Conservation (phyloP, 768 basidiomycete species). For the Cyclocybe aegerita region DNA sequence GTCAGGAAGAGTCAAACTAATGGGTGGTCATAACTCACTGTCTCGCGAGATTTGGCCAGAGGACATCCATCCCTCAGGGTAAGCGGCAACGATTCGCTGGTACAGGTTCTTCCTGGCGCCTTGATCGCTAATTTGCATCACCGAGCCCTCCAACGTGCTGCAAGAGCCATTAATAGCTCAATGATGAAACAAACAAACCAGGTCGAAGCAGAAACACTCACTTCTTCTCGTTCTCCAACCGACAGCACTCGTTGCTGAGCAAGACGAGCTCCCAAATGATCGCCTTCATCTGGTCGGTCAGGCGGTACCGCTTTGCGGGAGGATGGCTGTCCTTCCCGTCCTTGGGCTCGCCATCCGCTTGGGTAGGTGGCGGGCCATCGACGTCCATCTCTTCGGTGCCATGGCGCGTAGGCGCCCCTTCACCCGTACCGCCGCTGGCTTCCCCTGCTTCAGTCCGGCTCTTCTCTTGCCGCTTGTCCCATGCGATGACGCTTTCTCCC, state of each 20-base stretch:
- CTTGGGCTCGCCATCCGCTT: conserved; percentile 17
- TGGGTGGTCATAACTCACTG: conserved; percentile 44
- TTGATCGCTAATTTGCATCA: conserved; percentile 77
- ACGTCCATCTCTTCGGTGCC: conserved; percentile 49
- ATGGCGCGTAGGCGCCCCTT: conserved; percentile 40
- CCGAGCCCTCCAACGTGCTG: conserved; percentile 62
- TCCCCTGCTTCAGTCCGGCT: conserved; percentile 32
- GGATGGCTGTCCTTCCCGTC: conserved; percentile 44
- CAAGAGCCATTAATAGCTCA: conserved; percentile 7
- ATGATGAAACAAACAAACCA: neutral
- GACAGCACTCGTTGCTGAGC: conserved; percentile 81
- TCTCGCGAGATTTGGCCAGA: conserved; percentile 87
- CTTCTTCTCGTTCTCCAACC: conserved; percentile 52
- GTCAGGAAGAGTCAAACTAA: neutral
- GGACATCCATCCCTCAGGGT: conserved; percentile 83
- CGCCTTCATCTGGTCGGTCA: conserved; percentile 80
- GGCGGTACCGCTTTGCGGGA: conserved; percentile 72
- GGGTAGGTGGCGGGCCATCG: conserved; percentile 17
- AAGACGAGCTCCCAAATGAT: conserved; percentile 80
- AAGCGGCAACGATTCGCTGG: conserved; percentile 76
- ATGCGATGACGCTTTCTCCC: conserved; percentile 68
- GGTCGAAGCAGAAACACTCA: conserved; percentile 17
- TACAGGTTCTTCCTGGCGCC: conserved; percentile 78
- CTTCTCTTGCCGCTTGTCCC: conserved; percentile 68
- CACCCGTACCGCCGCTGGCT: conserved; percentile 30